Conservation (phyloP, 108 stramenopile species). For the Nitzschia sp. region DNA sequence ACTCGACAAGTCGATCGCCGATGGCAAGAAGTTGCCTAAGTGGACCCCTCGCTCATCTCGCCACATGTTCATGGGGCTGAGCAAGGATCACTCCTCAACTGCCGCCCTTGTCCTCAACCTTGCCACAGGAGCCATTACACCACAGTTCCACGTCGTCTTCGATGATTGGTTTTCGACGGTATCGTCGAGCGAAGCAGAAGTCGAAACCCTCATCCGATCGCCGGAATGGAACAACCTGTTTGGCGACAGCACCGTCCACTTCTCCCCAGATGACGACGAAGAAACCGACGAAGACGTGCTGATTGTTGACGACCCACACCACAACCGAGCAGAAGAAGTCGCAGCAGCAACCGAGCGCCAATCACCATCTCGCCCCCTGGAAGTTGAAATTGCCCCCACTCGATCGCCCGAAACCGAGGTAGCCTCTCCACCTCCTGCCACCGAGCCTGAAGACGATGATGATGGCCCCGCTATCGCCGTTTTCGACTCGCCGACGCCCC, state of each 20-base stretch:
- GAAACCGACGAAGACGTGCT: background rate
- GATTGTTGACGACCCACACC: background rate
- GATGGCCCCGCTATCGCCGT: background rate
- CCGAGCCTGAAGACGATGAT: background rate
- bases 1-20: slow-evolving; percentile 11
- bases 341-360: background rate
- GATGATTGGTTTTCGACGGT: slow-evolving; percentile 48
- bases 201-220: background rate
- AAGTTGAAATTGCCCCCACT: background rate
- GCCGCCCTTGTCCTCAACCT: no score
- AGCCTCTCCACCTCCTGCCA: no score
- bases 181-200: no score
- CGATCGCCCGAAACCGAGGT: background rate
- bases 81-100: slow-evolving; percentile 20
- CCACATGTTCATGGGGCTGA: background rate
- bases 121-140: slow-evolving; percentile 30
- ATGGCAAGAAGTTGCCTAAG: slow-evolving; percentile 35
- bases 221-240: slow-evolving; percentile 26
- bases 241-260: slow-evolving; percentile 25
- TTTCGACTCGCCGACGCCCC: background rate
- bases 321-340: background rate
- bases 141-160: slow-evolving; percentile 50
- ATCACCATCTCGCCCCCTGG: background rate
- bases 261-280: background rate
- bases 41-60: slow-evolving; percentile 29